Evolutionary conservation across 73 alveolate species (phyloP), one percentile per base, ranked within the genome.

Genomic region (Paramecium tetraurelia): DNA sequence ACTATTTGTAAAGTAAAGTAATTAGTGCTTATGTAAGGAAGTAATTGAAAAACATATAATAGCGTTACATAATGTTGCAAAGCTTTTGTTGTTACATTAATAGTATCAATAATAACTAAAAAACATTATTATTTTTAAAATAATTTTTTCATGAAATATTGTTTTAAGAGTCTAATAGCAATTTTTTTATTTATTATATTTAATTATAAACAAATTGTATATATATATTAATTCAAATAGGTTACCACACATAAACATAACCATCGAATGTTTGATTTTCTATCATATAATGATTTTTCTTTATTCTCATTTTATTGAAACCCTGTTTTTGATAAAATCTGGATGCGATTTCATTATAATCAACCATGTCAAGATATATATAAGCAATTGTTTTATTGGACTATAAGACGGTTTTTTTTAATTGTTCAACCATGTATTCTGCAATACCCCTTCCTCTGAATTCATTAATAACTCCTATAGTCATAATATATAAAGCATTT

Each of bases 361-460:
- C 58, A 18, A 35, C 83, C 69, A 86, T 63, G 58, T 86, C 59
- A 22, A 86, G 58, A 86, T 86, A 86, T 7, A 86, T 59, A 27
- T 86, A 86, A 16, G 36, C n/a, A 0, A 58, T 40, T 59, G 77
- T 33, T 59, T 58, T 36, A 29, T 59, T 48, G 22, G 40, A 12
- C 9, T 86, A 11, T 24, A 33, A 20, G 22, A 86, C 35, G 40
- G 9, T 59, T 69, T 27, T 24, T 38, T 86, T 68, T 21, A 86
- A 53, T 50, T 68, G 22, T 36, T 38, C 72, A 22, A 86, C 38
- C 75, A 86, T 59, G 3, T 38, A 53, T 18, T 59, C 85, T 20
- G 93, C 88, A 22, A 86, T 86, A 0, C 87, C 71, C 29, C 40
- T 35, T n/a, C 93, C 85, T 63, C 80, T 68, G 22, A 86, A 86